phyloP scores from a whole-genome alignment of 768 basidiomycete species.

The Nevesoporus exiguus region DNA sequence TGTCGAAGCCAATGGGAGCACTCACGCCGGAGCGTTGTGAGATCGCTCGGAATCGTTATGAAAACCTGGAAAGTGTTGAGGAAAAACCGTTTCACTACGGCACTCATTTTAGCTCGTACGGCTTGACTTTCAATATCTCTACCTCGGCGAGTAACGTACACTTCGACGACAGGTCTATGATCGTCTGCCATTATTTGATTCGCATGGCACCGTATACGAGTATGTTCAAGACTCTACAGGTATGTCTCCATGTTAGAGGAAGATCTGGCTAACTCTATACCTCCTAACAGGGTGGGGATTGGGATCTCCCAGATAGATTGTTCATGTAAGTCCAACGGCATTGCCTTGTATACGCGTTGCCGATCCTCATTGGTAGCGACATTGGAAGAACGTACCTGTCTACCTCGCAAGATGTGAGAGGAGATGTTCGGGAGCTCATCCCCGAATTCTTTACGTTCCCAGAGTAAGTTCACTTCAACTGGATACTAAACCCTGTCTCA shows the following conservation, averaged over 20 bases:
- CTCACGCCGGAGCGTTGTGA: conserved; percentile 70
- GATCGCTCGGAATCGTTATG: conserved; percentile 73
- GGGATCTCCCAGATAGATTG: conserved; percentile 87
- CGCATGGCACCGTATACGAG: conserved; percentile 86
- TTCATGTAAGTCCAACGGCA: conserved; percentile 52
- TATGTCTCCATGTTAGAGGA: conserved; percentile 19
- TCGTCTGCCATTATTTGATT: conserved; percentile 91
- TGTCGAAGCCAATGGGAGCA: conserved; percentile 89
- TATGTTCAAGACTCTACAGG: conserved; percentile 90
- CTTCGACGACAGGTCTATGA: conserved; percentile 64
- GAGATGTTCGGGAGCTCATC: conserved; percentile 91
- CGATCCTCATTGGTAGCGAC: conserved; percentile 45
- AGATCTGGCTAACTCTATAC: not conserved
- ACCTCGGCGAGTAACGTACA: not conserved
- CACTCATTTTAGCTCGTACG: conserved; percentile 83
- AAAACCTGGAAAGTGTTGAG: conserved; percentile 69
- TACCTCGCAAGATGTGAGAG: conserved; percentile 80
- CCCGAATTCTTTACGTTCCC: conserved; percentile 86
- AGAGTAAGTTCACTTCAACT: conserved; percentile 44
- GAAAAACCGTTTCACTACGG: conserved; percentile 92
- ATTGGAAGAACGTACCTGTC: conserved; percentile 80
- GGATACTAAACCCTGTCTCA: not conserved
- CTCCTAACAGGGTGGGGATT: conserved; percentile 74
- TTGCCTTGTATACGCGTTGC: not conserved
- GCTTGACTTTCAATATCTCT: not conserved